Evolutionary conservation across 352 stramenopile species (phyloP), one percentile per base, ranked within the genome.

Genomic region (Phytopythium kandeliae): DNA sequence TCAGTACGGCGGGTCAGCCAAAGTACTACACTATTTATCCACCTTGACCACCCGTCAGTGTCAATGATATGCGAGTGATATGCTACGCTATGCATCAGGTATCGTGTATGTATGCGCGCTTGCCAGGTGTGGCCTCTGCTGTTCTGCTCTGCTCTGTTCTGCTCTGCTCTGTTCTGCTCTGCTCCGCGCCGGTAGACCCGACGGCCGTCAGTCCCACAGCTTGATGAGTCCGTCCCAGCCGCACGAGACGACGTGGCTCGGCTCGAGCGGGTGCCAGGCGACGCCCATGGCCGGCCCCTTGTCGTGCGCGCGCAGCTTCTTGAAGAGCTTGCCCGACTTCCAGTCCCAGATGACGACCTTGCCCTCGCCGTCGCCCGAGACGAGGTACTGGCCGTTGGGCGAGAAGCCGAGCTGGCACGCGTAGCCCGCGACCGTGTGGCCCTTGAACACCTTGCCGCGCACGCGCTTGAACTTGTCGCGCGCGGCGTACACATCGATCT

Each of bases 151-250:
- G n/a, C n/a, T n/a, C n/a, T n/a, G n/a, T n/a, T n/a, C n/a, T n/a
- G n/a, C n/a, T n/a, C n/a, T n/a, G n/a, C n/a, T n/a, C n/a, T n/a
- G n/a, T n/a, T n/a, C n/a, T n/a, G n/a, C n/a, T n/a, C n/a, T n/a
- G n/a, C n/a, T n/a, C n/a, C n/a, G n/a, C n/a, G n/a, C n/a, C n/a
- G n/a, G n/a, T n/a, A n/a, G n/a, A n/a, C n/a, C n/a, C n/a, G n/a
- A n/a, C n/a, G n/a, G n/a, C 19, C 25, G 37, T 44, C 37, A 99
- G 64, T 99, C 89, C 97, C 97, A 99, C 46, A 99, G 92, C 74
- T 99, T 99, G 62, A 99, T 99, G 38, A 98, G 75, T 0, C 96
- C 96, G 72, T 99, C 97, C 97, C 97, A 99, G 28, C 97, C 97
- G 63, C 96, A 99, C 24, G 89, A 97, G 54, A 98, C 96, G 8